Evolutionary conservation across 2,329 filamentous ascomycete genomes (phyloP).

Genomic region (Orbilia ellipsospora): DNA sequence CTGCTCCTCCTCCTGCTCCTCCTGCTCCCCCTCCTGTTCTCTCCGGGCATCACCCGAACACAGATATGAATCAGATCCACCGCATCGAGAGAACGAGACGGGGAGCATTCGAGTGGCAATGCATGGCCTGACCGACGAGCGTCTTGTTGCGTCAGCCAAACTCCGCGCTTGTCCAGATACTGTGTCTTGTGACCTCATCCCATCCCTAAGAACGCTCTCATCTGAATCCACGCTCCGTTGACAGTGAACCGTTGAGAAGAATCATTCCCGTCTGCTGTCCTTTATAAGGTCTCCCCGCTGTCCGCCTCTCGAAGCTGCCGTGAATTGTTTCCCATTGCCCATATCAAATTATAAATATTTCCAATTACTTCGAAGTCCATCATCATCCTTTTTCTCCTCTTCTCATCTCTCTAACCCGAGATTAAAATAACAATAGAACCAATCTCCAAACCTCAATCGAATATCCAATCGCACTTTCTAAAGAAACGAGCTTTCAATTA

Average conservation of each 20-base stretch:
- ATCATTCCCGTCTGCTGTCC: background rate
- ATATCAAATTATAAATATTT: too few relatives aligned
- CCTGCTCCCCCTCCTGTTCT: background rate
- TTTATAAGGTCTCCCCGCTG: background rate
- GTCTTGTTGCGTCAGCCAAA: slow-evolving; percentile 14
- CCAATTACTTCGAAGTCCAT: background rate
- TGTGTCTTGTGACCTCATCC: slow-evolving; percentile 26
- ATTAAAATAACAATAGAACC: background rate
- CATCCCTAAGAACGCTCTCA: slow-evolving; percentile 6
- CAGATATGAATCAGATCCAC: slow-evolving; percentile 2
- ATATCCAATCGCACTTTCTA: background rate
- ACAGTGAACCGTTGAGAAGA: background rate
- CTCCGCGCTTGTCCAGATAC: slow-evolving; percentile 3
- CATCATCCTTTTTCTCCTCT: background rate
- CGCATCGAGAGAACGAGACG: slow-evolving; percentile 3
- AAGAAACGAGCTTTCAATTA: too few relatives aligned
- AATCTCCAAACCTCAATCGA: background rate
- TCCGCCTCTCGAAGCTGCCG: background rate
- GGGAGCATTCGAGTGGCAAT: too few relatives aligned
- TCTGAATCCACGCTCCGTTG: background rate
- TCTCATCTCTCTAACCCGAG: background rate
- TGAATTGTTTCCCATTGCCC: too few relatives aligned
- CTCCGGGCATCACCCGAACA: slow-evolving; percentile 31
- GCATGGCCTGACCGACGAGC: slow-evolving; percentile 21
- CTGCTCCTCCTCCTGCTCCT: background rate